Percentiles rank a stretch among this genome's conserved stretches.
phyloP scores from a whole-genome alignment of 805 yeast genomes.

The Sugiyamaella qingdaonensis region DNA sequence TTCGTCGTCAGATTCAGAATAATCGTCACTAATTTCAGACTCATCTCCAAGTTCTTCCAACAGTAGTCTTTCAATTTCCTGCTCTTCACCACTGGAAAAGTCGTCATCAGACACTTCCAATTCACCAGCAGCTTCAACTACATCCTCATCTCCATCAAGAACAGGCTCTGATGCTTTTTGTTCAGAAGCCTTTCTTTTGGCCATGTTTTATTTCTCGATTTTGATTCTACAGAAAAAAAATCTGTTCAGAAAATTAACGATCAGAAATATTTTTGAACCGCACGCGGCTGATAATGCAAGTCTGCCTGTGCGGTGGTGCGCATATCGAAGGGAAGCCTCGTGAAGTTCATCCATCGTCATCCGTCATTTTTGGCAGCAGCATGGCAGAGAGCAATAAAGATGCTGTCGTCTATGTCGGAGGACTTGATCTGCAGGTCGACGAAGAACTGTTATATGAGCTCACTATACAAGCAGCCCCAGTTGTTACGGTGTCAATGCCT shows the following conservation, averaged over 20 bases:
- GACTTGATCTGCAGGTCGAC: slow-evolving; percentile 69
- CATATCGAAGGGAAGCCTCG: no score
- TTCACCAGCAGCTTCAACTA: slow-evolving; percentile 14
- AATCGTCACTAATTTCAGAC: slow-evolving; percentile 24
- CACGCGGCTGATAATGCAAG: not conserved
- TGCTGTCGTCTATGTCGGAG: slow-evolving; percentile 74
- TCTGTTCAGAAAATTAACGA: not conserved
- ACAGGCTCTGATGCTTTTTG: slow-evolving; percentile 9
- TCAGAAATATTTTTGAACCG: not conserved
- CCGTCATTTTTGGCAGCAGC: not conserved
- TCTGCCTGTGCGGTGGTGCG: no score
- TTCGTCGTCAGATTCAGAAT: slow-evolving; percentile 22
- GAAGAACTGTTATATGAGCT: slow-evolving; percentile 75
- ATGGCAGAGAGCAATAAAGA: slow-evolving; percentile 54
- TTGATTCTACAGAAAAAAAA: not conserved
- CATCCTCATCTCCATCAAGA: slow-evolving; percentile 16
- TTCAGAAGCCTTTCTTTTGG: slow-evolving; percentile 20
- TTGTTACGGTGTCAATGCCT: slow-evolving; percentile 67
- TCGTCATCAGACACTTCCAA: slow-evolving; percentile 19
- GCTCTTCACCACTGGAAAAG: slow-evolving; percentile 23
- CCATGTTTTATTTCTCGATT: slow-evolving; percentile 12
- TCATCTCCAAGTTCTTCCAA: slow-evolving; percentile 18
- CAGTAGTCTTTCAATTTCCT: slow-evolving; percentile 26
- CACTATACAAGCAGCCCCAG: slow-evolving; percentile 79
- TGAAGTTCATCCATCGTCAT: no score